Conservation (phyloP, 352 stramenopile genomes). For the Pythium sukuiense region DNA sequence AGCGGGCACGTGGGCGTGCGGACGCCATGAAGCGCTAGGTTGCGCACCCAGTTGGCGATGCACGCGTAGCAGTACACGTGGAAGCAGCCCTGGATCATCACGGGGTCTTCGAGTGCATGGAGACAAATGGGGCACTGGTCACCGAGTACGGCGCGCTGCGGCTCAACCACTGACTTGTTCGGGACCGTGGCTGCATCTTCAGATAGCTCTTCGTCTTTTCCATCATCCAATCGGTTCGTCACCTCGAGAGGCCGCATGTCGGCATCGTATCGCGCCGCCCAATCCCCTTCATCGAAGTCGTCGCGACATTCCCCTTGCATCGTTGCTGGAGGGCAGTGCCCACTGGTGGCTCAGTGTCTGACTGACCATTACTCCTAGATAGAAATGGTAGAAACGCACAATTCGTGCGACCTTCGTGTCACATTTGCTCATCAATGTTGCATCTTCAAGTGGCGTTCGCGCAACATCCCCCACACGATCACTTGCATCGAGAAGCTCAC, state of each 20-base stretch:
- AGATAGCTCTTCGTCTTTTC: constrained; percentile 24
- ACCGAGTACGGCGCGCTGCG: constrained; percentile 44
- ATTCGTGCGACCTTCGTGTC: not conserved
- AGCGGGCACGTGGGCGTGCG: constrained; percentile 56
- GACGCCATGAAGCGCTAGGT: constrained; percentile 56
- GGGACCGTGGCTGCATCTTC: constrained; percentile 9
- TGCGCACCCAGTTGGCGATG: constrained; percentile 59
- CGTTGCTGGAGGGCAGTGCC: too few species aligned
- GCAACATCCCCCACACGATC: not conserved
- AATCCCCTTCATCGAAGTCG: constrained; percentile 44
- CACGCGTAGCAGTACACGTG: constrained; percentile 79
- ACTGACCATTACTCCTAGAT: not conserved
- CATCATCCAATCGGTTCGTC: constrained; percentile 1
- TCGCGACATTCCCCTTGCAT: not conserved
- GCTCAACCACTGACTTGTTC: not conserved
- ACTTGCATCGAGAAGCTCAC: not conserved
- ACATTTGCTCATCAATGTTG: constrained; percentile 15
- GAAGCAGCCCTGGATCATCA: constrained; percentile 62
- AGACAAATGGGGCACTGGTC: constrained; percentile 75
- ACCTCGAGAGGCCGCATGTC: constrained; percentile 8
- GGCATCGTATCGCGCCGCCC: constrained; percentile 35
- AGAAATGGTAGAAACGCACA: constrained; percentile 1
- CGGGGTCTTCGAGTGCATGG: constrained; percentile 48
- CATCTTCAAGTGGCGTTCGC: constrained; percentile 3
- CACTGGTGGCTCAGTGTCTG: too few species aligned